Evolutionary conservation across 176 grass and related monocot species (phyloP).

Genomic region (Canna indica): DNA sequence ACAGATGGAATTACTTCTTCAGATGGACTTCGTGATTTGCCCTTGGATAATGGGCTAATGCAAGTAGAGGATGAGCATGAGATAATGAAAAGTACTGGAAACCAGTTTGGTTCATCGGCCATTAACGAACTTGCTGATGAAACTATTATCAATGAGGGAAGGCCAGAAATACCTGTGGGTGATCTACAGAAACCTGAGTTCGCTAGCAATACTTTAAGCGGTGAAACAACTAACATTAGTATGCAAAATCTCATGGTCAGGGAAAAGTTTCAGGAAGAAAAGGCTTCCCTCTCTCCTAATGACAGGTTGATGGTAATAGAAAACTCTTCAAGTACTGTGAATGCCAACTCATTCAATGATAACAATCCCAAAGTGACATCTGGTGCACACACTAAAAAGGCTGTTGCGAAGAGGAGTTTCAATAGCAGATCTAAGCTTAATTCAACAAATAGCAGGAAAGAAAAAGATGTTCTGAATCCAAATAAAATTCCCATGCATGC

Average conservation of each 20-base stretch:
- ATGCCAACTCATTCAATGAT: conserved; percentile 23
- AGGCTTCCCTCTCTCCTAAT: conserved; percentile 28
- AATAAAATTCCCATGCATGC: background rate
- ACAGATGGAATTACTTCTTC: background rate
- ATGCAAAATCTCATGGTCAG: background rate
- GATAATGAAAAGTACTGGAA: conserved; percentile 9
- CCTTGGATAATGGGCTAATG: conserved; percentile 21
- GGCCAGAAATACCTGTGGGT: conserved; percentile 7
- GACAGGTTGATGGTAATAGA: conserved; percentile 17
- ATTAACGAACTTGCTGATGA: conserved; percentile 8
- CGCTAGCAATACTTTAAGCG: conserved; percentile 11
- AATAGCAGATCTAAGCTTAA: conserved; percentile 15
- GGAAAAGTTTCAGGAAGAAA: background rate
- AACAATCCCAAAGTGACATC: conserved; percentile 8
- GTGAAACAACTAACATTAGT: conserved; percentile 23
- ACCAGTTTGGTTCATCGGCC: conserved; percentile 22
- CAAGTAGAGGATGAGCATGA: conserved; percentile 15
- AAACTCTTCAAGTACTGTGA: conserved; percentile 15
- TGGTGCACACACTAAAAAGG: conserved; percentile 35
- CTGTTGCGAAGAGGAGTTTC: conserved; percentile 52
- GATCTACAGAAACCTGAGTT: conserved; percentile 19
- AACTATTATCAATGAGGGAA: background rate
- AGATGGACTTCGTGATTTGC: conserved; percentile 17
- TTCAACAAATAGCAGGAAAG: background rate
- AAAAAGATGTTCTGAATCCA: background rate